These are phyloP conservation scores for Euptelea pleiosperma DNA, from an alignment of 164 flowering plant species.

Conservation along the genomic window DNA sequence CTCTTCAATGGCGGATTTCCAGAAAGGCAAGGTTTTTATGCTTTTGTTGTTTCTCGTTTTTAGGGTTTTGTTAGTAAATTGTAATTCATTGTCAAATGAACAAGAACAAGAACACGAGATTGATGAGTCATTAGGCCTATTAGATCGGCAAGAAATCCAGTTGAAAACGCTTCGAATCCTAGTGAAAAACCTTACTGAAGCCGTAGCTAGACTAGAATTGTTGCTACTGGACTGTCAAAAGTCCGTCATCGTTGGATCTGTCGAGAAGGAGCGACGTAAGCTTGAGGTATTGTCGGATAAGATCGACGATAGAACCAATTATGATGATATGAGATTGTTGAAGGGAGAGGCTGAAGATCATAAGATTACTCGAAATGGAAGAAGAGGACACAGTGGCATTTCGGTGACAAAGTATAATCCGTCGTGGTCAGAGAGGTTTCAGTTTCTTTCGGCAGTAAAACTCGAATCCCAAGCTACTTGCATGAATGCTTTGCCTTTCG, in stretches of 20 bases:
- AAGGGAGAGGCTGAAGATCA: slow-evolving; percentile 11
- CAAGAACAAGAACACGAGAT: slow-evolving; percentile 12
- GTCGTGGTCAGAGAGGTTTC: slow-evolving; percentile 89
- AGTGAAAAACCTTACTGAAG: slow-evolving; percentile 54
- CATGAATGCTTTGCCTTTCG: slow-evolving; percentile 64
- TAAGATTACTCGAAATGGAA: slow-evolving; percentile 6
- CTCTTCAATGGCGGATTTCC: slow-evolving; percentile 34
- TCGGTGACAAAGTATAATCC: slow-evolving; percentile 77
- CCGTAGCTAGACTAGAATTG: slow-evolving; percentile 58
- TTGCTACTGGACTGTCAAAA: slow-evolving; percentile 26
- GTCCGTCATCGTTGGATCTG: slow-evolving; percentile 7
- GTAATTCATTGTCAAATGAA: slow-evolving; percentile 17
- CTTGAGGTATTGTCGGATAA: slow-evolving; percentile 5
- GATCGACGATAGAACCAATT: background rate
- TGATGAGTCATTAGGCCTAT: slow-evolving; percentile 9
- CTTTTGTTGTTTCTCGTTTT: slow-evolving; percentile 31
- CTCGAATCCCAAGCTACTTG: slow-evolving; percentile 69
- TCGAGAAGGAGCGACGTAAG: slow-evolving; percentile 10
- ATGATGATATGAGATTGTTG: background rate
- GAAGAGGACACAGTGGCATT: slow-evolving; percentile 29
- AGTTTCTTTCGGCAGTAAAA: slow-evolving; percentile 81
- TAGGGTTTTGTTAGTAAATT: slow-evolving; percentile 13
- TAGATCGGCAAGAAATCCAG: slow-evolving; percentile 41
- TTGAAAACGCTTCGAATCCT: slow-evolving; percentile 58
- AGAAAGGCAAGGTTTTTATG: slow-evolving; percentile 41